phyloP scores from a whole-genome alignment of 345 rosid genomes.

The Euphorbia pulcherrima region DNA sequence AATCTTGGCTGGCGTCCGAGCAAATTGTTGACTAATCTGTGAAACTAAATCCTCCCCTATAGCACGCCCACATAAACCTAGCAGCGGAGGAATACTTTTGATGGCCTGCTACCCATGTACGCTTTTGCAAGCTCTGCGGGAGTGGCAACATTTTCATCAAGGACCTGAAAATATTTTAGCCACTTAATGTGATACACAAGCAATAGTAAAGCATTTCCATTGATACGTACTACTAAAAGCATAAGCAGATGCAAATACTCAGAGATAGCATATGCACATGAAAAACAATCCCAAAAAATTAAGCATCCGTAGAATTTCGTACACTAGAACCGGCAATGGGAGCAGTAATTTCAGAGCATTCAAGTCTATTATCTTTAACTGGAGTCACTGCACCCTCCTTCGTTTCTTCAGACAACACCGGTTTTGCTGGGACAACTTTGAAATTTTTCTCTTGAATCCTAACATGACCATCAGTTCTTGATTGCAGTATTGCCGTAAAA shows the following conservation, averaged over 20 bases:
- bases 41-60: constrained; percentile 43
- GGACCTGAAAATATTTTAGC: constrained; percentile 47
- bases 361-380: constrained; percentile 37
- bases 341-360: constrained; percentile 32
- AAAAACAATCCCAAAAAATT: neutral
- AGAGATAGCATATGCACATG: no score
- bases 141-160: constrained; percentile 62
- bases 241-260: no score
- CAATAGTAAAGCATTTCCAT: neutral
- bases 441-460: constrained; percentile 41
- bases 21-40: constrained; percentile 30
- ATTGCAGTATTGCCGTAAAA: constrained; percentile 61
- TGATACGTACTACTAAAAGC: no score
- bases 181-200: constrained; percentile 18
- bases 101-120: constrained; percentile 84
- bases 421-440: constrained; percentile 34
- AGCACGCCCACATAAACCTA: constrained; percentile 41
- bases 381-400: constrained; percentile 35
- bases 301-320: constrained; percentile 25
- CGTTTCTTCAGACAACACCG: constrained; percentile 24
- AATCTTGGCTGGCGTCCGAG: constrained; percentile 46
- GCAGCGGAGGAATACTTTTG: constrained; percentile 56
- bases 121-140: constrained; percentile 97
- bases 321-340: constrained; percentile 47
- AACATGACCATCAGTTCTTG: constrained; percentile 46